A percentile compares a stretch with the other conserved stretches of the same genome.
Conservation (phyloP, 306 rosid genomes). For the Vigna mungo region DNA sequence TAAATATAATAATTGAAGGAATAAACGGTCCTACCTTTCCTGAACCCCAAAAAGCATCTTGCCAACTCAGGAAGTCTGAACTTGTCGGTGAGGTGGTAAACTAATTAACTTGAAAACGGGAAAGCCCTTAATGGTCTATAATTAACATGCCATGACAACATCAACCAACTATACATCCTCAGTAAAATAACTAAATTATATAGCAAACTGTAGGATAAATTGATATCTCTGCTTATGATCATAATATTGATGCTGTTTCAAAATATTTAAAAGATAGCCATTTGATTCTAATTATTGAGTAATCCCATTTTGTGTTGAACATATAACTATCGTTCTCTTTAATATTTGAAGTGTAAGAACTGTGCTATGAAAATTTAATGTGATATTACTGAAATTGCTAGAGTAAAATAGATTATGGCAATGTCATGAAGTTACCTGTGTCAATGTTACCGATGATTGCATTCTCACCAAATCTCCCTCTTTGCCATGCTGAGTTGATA, state of each 20-base stretch:
- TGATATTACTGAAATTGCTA: no score
- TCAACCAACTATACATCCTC: neutral
- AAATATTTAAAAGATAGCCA: neutral
- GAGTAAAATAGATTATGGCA: neutral
- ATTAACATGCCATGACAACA: neutral
- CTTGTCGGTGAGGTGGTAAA: constrained; percentile 14
- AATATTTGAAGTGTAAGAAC: no score
- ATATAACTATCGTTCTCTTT: no score
- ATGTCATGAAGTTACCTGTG: constrained; percentile 35
- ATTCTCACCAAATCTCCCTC: constrained; percentile 51
- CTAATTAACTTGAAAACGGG: neutral
- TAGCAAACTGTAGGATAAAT: neutral
- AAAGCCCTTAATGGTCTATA: constrained; percentile 3
- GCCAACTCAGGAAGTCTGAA: constrained; percentile 34
- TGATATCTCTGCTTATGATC: constrained; percentile 5
- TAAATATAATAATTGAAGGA: neutral
- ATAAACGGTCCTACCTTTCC: neutral
- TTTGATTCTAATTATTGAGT: no score
- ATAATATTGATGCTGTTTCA: neutral
- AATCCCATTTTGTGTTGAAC: no score
- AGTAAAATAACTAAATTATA: neutral
- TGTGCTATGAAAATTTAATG: no score
- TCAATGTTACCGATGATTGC: constrained; percentile 51
- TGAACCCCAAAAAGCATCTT: constrained; percentile 30
- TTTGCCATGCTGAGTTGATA: constrained; percentile 48